Conservation (phyloP, 768 basidiomycete genomes). For the Boletellus ananas region DNA sequence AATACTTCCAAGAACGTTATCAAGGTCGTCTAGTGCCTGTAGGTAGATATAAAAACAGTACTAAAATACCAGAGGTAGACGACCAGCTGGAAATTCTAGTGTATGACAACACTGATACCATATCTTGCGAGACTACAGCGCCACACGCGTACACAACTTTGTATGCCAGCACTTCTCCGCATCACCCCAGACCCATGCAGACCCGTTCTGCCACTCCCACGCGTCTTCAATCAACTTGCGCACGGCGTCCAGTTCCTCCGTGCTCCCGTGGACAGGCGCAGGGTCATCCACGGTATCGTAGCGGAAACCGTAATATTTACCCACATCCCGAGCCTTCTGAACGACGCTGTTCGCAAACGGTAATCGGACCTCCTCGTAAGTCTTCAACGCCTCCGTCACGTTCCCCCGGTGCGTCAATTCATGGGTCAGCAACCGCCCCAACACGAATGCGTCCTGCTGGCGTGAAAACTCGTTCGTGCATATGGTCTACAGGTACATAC, state of each 20-base stretch:
- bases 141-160: neutral
- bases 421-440: conserved; percentile 29
- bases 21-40: too few species aligned
- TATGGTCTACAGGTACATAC: conserved; percentile 19
- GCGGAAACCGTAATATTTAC: conserved; percentile 23
- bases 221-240: conserved; percentile 12
- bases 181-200: conserved; percentile 6
- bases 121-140: neutral
- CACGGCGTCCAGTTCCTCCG: conserved; percentile 7
- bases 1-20: too few species aligned
- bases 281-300: neutral
- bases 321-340: conserved; percentile 14
- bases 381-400: conserved; percentile 25
- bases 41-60: too few species aligned
- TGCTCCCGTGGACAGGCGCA: conserved; percentile 1
- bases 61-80: too few species aligned
- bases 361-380: conserved; percentile 32
- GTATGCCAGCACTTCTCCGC: conserved; percentile 10
- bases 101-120: too few species aligned
- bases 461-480: neutral
- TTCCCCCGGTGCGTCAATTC: conserved; percentile 18
- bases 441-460: conserved; percentile 28
- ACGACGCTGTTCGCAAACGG: conserved; percentile 27
- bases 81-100: too few species aligned
- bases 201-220: conserved; percentile 18